Evolutionary conservation across 345 rosid species (phyloP), one percentile per base, ranked within the genome.

Genomic region (Sisymbrium altissimum): DNA sequence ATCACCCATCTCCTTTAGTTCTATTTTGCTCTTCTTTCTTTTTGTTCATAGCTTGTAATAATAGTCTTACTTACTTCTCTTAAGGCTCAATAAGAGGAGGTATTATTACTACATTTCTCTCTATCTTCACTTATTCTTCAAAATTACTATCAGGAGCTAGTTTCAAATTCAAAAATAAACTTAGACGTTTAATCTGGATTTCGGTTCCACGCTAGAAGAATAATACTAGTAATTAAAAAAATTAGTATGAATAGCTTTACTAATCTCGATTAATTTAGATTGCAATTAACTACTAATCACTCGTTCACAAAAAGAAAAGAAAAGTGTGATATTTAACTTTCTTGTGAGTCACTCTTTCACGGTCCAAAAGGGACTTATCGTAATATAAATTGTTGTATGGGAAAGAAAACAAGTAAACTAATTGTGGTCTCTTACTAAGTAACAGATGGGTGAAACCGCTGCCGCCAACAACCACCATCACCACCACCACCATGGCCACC

Each of bases 361-460:
- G 55, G 55, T 49, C 55, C 30, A 48, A 48, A 18, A n/a, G 1
- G 11, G 10, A 19, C 14, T 19, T 48, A 2, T 18, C 3, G 55
- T 49, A 49, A 21, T 49, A 8, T 7, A 18, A 2, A 21, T 9
- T 23, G 30, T 1, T 49, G 9, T 6, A 17, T 9, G 29, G 29
- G 14, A 10, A 21, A 48, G 3, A 19, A 50, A 50, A 50, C 15
- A 23, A 13, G 35, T 27, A 53, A 29, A 19, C 46, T 62, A 25
- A 71, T 17, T 13, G 8, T 17, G 75, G 46, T 64, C 12, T 38
- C 4, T 25, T 30, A 15, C 12, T 44, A 39, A 5, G 48, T 6
- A 29, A 23, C 71, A 81, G 86, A 85, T 83, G 89, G 86, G 80
- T 79, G 84, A 82, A 71, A 82, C 72, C 64, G 75, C 83, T 80